Percentiles rank a stretch among this genome's conserved stretches.
Evolutionary conservation across 139 green algal species (phyloP).

Genomic region (Chlamydomonas incerta): DNA sequence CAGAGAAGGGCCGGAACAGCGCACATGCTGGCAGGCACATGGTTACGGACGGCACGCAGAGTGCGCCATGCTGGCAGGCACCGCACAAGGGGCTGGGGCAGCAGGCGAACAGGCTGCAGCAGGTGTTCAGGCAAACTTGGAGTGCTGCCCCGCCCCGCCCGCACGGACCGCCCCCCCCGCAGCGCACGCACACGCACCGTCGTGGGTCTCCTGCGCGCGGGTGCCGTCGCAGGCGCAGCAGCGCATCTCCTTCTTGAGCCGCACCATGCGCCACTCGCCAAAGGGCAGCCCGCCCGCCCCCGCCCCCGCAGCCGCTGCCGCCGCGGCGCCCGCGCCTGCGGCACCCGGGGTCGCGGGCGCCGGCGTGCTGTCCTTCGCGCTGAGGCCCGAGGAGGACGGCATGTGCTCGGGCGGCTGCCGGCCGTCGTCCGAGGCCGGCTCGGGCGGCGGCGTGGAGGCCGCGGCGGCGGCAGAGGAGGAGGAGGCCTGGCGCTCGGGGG

Average conservation of each 20-base stretch:
- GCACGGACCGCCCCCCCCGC: too few species aligned
- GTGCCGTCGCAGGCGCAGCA: conserved; percentile 48
- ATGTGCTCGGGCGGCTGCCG: background rate
- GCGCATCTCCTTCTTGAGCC: conserved; percentile 42
- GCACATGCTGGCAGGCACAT: too few species aligned
- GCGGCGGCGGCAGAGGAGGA: too few species aligned
- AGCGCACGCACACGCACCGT: conserved; percentile 27
- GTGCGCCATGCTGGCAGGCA: too few species aligned
- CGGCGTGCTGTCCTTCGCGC: background rate
- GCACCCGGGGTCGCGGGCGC: too few species aligned
- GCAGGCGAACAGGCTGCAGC: too few species aligned
- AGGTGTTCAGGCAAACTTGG: too few species aligned
- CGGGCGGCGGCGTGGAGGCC: too few species aligned
- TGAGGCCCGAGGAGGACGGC: background rate
- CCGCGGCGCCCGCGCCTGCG: background rate
- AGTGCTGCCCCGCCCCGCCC: too few species aligned
- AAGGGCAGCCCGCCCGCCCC: conserved; percentile 24
- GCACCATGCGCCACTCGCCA: conserved; percentile 42
- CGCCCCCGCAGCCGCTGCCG: background rate
- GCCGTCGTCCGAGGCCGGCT: background rate
- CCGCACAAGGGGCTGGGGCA: too few species aligned
- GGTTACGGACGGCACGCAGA: too few species aligned
- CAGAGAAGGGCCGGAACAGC: too few species aligned
- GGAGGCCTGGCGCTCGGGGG: background rate
- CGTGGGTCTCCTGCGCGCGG: conserved; percentile 46